Conservation (phyloP, 768 basidiomycete species). For the Podaxis pistillaris region DNA sequence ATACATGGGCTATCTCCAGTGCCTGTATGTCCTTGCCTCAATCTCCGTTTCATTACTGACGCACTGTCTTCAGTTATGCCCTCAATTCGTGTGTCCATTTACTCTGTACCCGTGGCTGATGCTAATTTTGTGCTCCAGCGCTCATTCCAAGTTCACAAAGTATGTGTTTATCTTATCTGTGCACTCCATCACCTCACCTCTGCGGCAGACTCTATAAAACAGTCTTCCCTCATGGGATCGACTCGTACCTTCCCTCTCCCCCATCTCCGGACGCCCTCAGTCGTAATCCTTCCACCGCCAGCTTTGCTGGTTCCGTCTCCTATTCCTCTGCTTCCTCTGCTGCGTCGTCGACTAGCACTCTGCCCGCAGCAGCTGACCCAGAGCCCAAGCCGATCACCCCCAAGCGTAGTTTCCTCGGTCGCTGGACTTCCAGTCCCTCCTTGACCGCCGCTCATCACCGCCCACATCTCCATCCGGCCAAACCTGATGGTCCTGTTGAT, state of each 20-base stretch:
- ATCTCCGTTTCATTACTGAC: neutral
- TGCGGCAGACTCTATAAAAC: constrained; percentile 57
- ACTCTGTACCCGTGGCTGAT: neutral
- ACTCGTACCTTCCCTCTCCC: constrained; percentile 34
- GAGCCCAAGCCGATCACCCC: neutral
- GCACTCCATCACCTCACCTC: neutral
- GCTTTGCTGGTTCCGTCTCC: constrained; percentile 18
- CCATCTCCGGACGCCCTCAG: constrained; percentile 25
- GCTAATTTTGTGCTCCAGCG: constrained; percentile 32
- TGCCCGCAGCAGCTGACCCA: neutral
- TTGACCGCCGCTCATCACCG: constrained; percentile 19
- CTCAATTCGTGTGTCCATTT: constrained; percentile 49
- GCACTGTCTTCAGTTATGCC: constrained; percentile 26
- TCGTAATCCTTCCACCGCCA: constrained; percentile 18
- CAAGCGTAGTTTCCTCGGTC: constrained; percentile 4
- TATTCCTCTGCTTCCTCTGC: constrained; percentile 23
- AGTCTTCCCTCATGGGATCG: constrained; percentile 62
- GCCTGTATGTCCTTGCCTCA: constrained; percentile 48
- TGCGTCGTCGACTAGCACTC: constrained; percentile 20
- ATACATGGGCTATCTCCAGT: constrained; percentile 77
- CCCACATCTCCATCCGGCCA: constrained; percentile 14
- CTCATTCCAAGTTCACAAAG: constrained; percentile 77
- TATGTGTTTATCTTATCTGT: constrained; percentile 24
- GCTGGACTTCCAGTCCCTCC: constrained; percentile 16
- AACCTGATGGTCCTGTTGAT: constrained; percentile 58